Evolutionary conservation across 805 yeast species (phyloP), one percentile per base, ranked within the genome.

Genomic region (Millerozyma miso): DNA sequence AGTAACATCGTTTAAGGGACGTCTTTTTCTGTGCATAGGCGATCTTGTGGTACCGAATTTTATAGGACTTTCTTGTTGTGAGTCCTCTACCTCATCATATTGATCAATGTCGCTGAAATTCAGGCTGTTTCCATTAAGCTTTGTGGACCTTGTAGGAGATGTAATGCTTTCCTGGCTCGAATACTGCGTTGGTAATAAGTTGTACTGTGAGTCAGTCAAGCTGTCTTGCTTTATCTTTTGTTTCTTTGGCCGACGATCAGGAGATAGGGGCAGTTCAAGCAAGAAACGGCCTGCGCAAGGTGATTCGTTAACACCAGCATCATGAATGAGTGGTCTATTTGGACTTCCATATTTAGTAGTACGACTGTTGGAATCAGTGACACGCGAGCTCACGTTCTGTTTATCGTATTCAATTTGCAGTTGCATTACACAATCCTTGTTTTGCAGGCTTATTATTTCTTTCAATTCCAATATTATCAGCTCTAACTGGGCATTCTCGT

Each of bases 171-270:
- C 58, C 14, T 55, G 59, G 13, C 50, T 52, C 3, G 62, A 57
- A 34, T 59, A 59, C 45, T 59, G 64, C 1, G 64, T 59, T 3
- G 64, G 58, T n/a, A 56, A 26, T 41, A 47, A 44, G 29, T 54
- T 48, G 36, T 53, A 49, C 4, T 54, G 54, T 20, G 47, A 38
- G 13, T 48, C 50, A 5, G 44, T 40, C 14, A 23, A 42, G 6
- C 23, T 31, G 7, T 37, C 33, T 10, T 29, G 15, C n/a, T 32
- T 32, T 13, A 32, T 15, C 10, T 23, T 10, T 23, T 23, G 29
- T 23, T 10, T 23, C 10, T 6, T 23, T 10, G 29, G 10, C 6
- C 10, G 6, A 7, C 10, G 10, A 23, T 23, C 10, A 23, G 10
- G 10, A 10, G 29, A 23, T 23, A 10, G 29, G 29, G 10, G 29